Evolutionary conservation across 352 stramenopile genomes (phyloP).

Genomic region (Pythium pyrilobum): DNA sequence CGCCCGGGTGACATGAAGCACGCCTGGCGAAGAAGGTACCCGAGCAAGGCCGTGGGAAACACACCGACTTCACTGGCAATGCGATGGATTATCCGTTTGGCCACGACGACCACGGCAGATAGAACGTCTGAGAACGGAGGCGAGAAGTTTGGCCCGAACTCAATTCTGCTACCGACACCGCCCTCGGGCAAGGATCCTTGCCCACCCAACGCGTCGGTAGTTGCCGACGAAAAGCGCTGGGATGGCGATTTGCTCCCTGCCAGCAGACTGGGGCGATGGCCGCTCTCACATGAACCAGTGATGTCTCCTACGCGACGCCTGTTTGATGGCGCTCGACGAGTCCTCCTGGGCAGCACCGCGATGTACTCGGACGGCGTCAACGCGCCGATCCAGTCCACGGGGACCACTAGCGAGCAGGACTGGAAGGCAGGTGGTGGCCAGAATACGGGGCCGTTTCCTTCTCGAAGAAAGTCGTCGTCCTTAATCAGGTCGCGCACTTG

Average conservation of each 20-base stretch:
- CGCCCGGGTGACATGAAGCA: constrained; percentile 20
- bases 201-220: too few species aligned
- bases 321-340: too few species aligned
- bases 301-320: too few species aligned
- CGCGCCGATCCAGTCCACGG: constrained; percentile 58
- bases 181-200: too few species aligned
- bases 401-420: constrained; percentile 37
- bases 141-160: too few species aligned
- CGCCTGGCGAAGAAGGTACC: constrained; percentile 31
- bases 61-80: constrained; percentile 25
- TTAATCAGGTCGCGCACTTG: constrained; percentile 53
- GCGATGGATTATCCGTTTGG: constrained; percentile 39
- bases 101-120: constrained; percentile 12
- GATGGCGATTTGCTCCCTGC: constrained; percentile 11
- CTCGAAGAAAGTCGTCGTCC: constrained; percentile 42
- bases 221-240: constrained; percentile 5
- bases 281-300: too few species aligned
- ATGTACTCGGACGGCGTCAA: constrained; percentile 72
- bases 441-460: constrained; percentile 44
- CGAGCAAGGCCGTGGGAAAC: constrained; percentile 43
- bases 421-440: constrained; percentile 53
- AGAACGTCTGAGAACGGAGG: not conserved
- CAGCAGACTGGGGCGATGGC: too few species aligned
- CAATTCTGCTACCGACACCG: too few species aligned
- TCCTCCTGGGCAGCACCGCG: constrained; percentile 39